Evolutionary conservation across 2,329 filamentous ascomycete genomes (phyloP).

Genomic region (Acrodontium crateriforme): DNA sequence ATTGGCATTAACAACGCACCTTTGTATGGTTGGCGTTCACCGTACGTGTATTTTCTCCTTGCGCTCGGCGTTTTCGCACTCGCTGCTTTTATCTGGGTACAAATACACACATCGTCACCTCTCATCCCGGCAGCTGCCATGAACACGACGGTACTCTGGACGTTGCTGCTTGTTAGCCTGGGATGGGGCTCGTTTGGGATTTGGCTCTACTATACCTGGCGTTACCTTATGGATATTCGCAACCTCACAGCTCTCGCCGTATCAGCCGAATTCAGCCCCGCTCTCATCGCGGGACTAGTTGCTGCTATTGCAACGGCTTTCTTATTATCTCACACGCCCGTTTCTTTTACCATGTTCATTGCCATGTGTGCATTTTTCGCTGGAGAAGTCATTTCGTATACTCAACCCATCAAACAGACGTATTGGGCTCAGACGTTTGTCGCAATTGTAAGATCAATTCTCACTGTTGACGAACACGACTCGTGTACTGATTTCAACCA

Average conservation of each 20-base stretch:
- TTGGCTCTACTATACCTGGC: conserved; percentile 25
- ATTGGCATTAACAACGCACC: conserved; percentile 18
- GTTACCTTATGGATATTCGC: conserved; percentile 20
- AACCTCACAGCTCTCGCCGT: conserved; percentile 18
- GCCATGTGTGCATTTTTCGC: conserved; percentile 22
- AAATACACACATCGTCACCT: conserved; percentile 12
- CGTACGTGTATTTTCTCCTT: conserved; percentile 14
- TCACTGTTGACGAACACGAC: neutral
- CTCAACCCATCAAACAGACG: conserved; percentile 19
- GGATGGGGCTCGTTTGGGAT: conserved; percentile 18
- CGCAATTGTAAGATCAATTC: no score
- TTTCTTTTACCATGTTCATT: conserved; percentile 23
- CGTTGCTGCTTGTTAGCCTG: conserved; percentile 15
- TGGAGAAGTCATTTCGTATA: conserved; percentile 19
- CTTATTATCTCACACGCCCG: conserved; percentile 22
- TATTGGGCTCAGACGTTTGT: conserved; percentile 26
- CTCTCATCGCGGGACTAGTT: conserved; percentile 20
- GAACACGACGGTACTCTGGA: conserved; percentile 13
- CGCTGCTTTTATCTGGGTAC: conserved; percentile 15
- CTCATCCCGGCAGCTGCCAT: conserved; percentile 16
- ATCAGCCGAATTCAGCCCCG: conserved; percentile 20
- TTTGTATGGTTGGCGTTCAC: conserved; percentile 13
- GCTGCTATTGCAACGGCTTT: conserved; percentile 23
- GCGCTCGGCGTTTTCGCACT: conserved; percentile 14
- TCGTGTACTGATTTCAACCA: neutral